Base-by-base conservation (phyloP, 2,329 filamentous ascomycete species). In the Zopfia rhizophila region DNA sequence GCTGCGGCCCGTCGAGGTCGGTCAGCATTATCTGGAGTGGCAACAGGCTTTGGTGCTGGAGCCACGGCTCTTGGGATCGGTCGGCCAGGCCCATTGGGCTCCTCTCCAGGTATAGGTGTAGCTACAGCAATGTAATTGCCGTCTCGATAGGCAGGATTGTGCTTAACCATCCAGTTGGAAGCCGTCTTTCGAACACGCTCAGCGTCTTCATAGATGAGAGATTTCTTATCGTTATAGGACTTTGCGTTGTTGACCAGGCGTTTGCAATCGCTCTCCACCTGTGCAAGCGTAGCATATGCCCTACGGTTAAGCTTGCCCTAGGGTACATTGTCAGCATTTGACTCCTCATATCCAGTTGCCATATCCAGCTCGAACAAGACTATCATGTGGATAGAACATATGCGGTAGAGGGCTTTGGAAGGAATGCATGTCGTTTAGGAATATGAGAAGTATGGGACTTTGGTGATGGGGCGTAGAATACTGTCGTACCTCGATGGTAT, bases 231-330 rank as follows among this genome's bases (percentile, higher is more conserved):
- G 63, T 93, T 93, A 73, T 85, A 94, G 41, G 90, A 86, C 70
- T 96, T 96, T 24, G 89, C 90, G 65, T 96, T 96, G 55, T 85
- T 82, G 43, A 96, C 88, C 81, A 96, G 89, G 53, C 91, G 86
- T 76, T 94, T 95, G 66, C 93, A 83, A 67, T 92, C 92, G 64
- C 88, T 87, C 71, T 96, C 91, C 10, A 96, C 76, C 37, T 87
- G 80, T 5, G 89, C 85, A 36, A 96, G 78, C 38, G 76, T 88
- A 11, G 80, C 68, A 66, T 96, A 95, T 55, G 86, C 82, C 59
- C 82, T 77, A 37, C 83, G 79, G 39, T 83, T 80, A 38, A 96
- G 78, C 71, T 90, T 93, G 32, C 79, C 69, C 77, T 80, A 27
- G 24, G 24, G 24, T 27, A n/a, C n/a, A n/a, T n/a, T n/a, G n/a